phyloP scores from a whole-genome alignment of 169 alveolate species.

The Plasmodium relictum region DNA sequence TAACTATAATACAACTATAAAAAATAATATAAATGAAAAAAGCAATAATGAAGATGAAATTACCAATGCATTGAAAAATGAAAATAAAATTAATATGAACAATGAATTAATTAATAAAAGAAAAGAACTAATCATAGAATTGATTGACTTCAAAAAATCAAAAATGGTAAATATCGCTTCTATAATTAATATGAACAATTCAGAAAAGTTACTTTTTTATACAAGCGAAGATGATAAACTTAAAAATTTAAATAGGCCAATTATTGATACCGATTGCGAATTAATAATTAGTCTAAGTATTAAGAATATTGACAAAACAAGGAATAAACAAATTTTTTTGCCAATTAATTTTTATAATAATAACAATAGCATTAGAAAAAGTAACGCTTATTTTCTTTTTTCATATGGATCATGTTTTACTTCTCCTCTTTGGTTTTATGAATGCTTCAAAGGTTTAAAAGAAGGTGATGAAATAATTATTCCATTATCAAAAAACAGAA shows the following conservation, averaged over 20 bases:
- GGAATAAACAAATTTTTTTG: slow-evolving; percentile 17
- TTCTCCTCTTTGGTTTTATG: slow-evolving; percentile 68
- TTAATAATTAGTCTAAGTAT: slow-evolving; percentile 41
- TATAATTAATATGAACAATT: slow-evolving; percentile 7
- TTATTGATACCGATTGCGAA: slow-evolving; percentile 69
- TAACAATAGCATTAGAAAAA: slow-evolving; percentile 28
- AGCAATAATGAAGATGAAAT: not conserved
- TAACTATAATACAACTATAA: not conserved
- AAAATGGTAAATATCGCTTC: slow-evolving; percentile 39
- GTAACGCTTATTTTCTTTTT: slow-evolving; percentile 57
- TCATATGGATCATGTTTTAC: slow-evolving; percentile 74
- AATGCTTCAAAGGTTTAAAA: slow-evolving; percentile 57
- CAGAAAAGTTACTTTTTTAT: slow-evolving; percentile 60
- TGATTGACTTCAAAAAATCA: slow-evolving; percentile 54
- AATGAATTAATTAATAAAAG: slow-evolving; percentile 3
- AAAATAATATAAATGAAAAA: slow-evolving; percentile 3
- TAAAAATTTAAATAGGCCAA: slow-evolving; percentile 27
- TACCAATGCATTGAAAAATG: not conserved
- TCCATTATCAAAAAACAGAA: slow-evolving; percentile 65
- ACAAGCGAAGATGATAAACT: slow-evolving; percentile 20
- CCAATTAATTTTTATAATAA: slow-evolving; percentile 35
- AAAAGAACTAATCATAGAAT: slow-evolving; percentile 39
- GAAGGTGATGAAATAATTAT: slow-evolving; percentile 73
- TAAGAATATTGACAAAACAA: slow-evolving; percentile 15
- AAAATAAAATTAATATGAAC: not conserved